Evolutionary conservation across 768 basidiomycete species (phyloP), one percentile per base, ranked within the genome.

Genomic region (Hirschioporus abietinus): DNA sequence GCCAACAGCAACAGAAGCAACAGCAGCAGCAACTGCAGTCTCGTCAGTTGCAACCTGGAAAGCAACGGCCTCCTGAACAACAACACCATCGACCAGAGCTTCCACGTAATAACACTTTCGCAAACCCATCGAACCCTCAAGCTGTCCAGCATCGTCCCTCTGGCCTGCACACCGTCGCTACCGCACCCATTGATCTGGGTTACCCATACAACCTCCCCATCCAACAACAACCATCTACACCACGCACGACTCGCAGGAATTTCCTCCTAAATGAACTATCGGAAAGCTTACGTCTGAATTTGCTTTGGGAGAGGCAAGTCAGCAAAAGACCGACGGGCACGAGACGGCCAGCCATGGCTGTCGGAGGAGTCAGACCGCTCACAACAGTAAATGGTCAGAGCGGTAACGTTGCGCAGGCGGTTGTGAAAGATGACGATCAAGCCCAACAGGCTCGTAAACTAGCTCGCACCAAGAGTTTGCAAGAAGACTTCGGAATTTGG

Each of bases 241-340:
- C 95, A 0, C 87, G 91, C 36, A 93, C 95, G 58, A 95, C 93
- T 1, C 84, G 95, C 1, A 82, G 92, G 63, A 83, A 85, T 70
- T 96, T 96, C 92, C 81, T 96, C 60, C 82, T 88, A 65, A 90
- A 88, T 4, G 95, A 96, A 76, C 80, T 96, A 73, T 89, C 90
- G 35, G 95, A 96, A 77, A 90, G 88, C 67, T 77, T 96, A 68
- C 81, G 95, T 24, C 81, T 90, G 60, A 91, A 95, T 71, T 74
- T 95, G 66, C 77, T 95, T 6, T 93, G 92, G 92, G 91, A 79
- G 66, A 73, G 79, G 1, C 76, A 61, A 18, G 60, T 61, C 17
- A 61, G 60, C 60, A 61, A 24, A 24, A 12, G 60, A 3, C 60
- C 60, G 25, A 61, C 30, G 23, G 17, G 60, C 23, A 61, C 30